A percentile compares a stretch with the other conserved stretches of the same genome.
Evolutionary conservation across 768 basidiomycete species (phyloP).

Genomic region (Gelatoporia subvermispora): DNA sequence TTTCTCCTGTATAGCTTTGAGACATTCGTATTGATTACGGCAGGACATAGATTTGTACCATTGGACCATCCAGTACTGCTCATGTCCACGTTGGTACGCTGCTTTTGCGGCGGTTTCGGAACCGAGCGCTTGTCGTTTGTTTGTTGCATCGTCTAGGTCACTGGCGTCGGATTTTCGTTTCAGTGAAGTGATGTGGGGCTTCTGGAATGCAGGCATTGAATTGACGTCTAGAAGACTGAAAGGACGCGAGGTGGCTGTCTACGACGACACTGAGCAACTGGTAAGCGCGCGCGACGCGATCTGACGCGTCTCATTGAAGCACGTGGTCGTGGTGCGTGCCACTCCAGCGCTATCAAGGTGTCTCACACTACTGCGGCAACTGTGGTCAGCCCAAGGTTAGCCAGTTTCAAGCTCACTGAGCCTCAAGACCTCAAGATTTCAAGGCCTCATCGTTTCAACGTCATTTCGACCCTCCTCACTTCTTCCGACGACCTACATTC

Average conservation of each 20-base stretch:
- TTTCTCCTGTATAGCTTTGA: slow-evolving; percentile 43
- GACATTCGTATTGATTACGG: neutral
- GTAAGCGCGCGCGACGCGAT: neutral
- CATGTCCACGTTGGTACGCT: neutral
- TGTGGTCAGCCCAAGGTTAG: too few species aligned
- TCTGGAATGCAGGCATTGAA: slow-evolving; percentile 15
- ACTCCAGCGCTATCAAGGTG: neutral
- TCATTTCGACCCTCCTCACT: too few species aligned
- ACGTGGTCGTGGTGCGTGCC: slow-evolving; percentile 1
- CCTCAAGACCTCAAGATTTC: too few species aligned
- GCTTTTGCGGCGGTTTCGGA: slow-evolving; percentile 7
- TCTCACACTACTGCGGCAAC: neutral
- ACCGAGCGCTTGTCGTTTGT: slow-evolving; percentile 19
- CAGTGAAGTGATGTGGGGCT: neutral
- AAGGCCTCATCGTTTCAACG: too few species aligned
- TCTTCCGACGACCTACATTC: too few species aligned
- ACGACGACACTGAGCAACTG: neutral
- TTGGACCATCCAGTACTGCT: slow-evolving; percentile 72
- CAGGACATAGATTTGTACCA: slow-evolving; percentile 39
- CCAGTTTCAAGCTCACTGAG: too few species aligned
- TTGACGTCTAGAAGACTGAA: neutral
- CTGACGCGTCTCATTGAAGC: neutral
- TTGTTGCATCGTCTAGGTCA: slow-evolving; percentile 9
- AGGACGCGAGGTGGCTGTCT: neutral
- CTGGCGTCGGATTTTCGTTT: slow-evolving; percentile 20